These are phyloP conservation scores for Wickerhamomyces sp. DNA, from an alignment of 1,139 yeast species.

Conservation along the genomic window DNA sequence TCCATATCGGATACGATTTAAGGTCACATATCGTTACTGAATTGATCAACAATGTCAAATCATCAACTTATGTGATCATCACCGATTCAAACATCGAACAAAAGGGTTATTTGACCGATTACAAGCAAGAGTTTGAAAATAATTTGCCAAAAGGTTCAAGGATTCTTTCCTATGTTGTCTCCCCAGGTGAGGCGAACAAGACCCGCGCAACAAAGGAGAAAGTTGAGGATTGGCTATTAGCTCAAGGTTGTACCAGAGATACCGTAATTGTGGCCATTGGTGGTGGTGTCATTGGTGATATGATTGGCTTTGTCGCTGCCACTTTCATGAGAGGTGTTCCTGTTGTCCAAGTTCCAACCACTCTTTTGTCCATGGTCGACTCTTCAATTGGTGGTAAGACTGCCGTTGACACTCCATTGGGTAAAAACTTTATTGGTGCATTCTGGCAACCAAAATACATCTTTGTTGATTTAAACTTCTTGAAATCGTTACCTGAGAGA, in stretches of 20 bases:
- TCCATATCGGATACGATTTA: slow-evolving; percentile 88
- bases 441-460: slow-evolving; percentile 95
- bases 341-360: slow-evolving; percentile 90
- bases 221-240: slow-evolving; percentile 84
- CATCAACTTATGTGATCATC: slow-evolving; percentile 88
- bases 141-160: slow-evolving; percentile 48
- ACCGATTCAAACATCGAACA: slow-evolving; percentile 80
- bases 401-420: slow-evolving; percentile 96
- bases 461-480: slow-evolving; percentile 81
- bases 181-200: slow-evolving; percentile 95
- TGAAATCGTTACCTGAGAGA: slow-evolving; percentile 84
- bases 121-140: slow-evolving; percentile 32
- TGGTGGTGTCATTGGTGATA: slow-evolving; percentile 98
- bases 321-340: slow-evolving; percentile 99
- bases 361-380: slow-evolving; percentile 94
- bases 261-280: slow-evolving; percentile 94
- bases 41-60: slow-evolving; percentile 54
- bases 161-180: slow-evolving; percentile 64
- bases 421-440: slow-evolving; percentile 95
- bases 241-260: slow-evolving; percentile 93
- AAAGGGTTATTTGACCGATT: slow-evolving; percentile 51
- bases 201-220: slow-evolving; percentile 85
- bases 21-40: slow-evolving; percentile 71
- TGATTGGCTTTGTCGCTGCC: slow-evolving; percentile 98
- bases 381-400: slow-evolving; percentile 98